These are phyloP conservation scores for Ogataea paraovalis DNA, from an alignment of 805 yeast species.

Conservation along the genomic window DNA sequence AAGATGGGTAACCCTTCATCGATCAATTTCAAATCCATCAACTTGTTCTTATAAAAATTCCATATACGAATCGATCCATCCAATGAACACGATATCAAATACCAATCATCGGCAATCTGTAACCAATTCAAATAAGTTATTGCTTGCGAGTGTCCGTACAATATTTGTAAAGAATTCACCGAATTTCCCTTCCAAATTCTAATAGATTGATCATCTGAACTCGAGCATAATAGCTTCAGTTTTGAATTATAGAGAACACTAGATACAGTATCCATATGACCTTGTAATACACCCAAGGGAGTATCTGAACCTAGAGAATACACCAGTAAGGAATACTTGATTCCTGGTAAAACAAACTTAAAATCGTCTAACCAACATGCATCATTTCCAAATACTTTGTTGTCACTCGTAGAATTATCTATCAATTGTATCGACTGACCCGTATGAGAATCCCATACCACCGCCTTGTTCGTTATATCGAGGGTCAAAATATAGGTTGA, in stretches of 20 bases:
- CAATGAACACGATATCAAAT: constrained; percentile 53
- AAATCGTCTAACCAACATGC: constrained; percentile 70
- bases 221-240: constrained; percentile 59
- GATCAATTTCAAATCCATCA: constrained; percentile 33
- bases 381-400: constrained; percentile 41
- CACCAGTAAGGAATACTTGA: constrained; percentile 50
- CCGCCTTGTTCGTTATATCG: constrained; percentile 50
- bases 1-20: constrained; percentile 53
- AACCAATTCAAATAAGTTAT: constrained; percentile 58
- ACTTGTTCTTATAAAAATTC: constrained; percentile 48
- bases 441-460: constrained; percentile 63
- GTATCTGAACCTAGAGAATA: constrained; percentile 44
- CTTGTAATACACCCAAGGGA: constrained; percentile 52
- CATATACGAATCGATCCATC: constrained; percentile 71
- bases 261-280: constrained; percentile 63
- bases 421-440: constrained; percentile 48
- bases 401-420: constrained; percentile 26
- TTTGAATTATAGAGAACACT: constrained; percentile 48
- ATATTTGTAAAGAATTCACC: constrained; percentile 44
- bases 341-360: constrained; percentile 69
- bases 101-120: constrained; percentile 24
- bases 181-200: constrained; percentile 73
- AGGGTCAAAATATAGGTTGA: constrained; percentile 54
- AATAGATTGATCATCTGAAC: constrained; percentile 72
- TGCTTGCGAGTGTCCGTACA: constrained; percentile 56